Percentiles rank a stretch among this genome's conserved stretches.
phyloP scores from a whole-genome alignment of 331 rosid species.

The Saraca asoca region DNA sequence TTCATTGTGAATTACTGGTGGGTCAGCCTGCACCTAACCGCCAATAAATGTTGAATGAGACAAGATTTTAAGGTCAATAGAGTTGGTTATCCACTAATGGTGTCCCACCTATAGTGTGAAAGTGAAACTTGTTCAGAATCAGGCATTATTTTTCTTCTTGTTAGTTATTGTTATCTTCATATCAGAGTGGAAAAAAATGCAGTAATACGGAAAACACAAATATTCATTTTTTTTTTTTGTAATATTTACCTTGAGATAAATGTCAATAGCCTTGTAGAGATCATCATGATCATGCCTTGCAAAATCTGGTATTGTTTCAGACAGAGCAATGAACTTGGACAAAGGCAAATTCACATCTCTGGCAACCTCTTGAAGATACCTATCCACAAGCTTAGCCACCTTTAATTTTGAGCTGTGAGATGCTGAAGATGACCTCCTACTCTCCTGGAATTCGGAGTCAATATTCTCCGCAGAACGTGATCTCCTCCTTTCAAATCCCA shows the following conservation, averaged over 20 bases:
- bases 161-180: background rate
- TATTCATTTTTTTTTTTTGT: background rate
- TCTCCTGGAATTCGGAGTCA: slow-evolving; percentile 85
- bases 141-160: slow-evolving; percentile 13
- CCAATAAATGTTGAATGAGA: slow-evolving; percentile 54
- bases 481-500: slow-evolving; percentile 67
- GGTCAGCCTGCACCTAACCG: slow-evolving; percentile 61
- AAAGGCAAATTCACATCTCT: slow-evolving; percentile 71
- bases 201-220: slow-evolving; percentile 26
- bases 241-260: slow-evolving; percentile 79
- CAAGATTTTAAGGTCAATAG: slow-evolving; percentile 81
- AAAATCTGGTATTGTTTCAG: slow-evolving; percentile 85
- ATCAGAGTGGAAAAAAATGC: slow-evolving; percentile 1
- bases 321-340: slow-evolving; percentile 70
- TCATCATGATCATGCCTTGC: slow-evolving; percentile 97
- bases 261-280: slow-evolving; percentile 91
- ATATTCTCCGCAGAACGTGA: slow-evolving; percentile 92
- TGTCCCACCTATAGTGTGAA: slow-evolving; percentile 60
- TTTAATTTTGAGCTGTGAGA: slow-evolving; percentile 84
- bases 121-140: slow-evolving; percentile 37
- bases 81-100: slow-evolving; percentile 75
- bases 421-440: slow-evolving; percentile 93
- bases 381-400: slow-evolving; percentile 91
- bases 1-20: slow-evolving; percentile 45
- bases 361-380: slow-evolving; percentile 84